Conservation (phyloP, 1,284 basidiomycete species). For the Apiotrichum akiyoshidainum region DNA sequence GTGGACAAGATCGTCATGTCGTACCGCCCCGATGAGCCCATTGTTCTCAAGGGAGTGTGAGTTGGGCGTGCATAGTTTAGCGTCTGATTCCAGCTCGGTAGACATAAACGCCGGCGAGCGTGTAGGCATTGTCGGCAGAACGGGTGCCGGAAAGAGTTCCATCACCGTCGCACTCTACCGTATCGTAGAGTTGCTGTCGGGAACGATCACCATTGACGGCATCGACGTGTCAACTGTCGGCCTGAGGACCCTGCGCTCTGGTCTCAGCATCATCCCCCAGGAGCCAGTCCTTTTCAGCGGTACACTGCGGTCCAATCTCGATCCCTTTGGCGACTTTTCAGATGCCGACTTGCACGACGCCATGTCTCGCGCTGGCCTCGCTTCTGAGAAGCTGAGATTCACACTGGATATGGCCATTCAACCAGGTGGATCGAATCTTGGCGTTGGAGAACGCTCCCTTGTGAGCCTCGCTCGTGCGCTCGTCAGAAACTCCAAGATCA, state of each 20-base stretch:
- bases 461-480: constrained; percentile 67
- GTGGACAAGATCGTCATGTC: constrained; percentile 49
- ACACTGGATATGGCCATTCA: constrained; percentile 55
- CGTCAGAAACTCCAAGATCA: constrained; percentile 64
- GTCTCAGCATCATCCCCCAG: constrained; percentile 73
- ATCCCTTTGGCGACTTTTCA: constrained; percentile 69
- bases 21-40: constrained; percentile 53
- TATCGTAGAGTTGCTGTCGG: constrained; percentile 51
- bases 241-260: constrained; percentile 52
- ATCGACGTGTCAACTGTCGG: constrained; percentile 55
- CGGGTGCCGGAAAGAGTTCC: constrained; percentile 59
- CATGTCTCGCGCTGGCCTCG: constrained; percentile 69
- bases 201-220: constrained; percentile 50
- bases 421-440: constrained; percentile 34
- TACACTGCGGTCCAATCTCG: constrained; percentile 61
- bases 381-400: too few species aligned
- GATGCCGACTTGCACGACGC: constrained; percentile 78
- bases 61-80: constrained; percentile 4
- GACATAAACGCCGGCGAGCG: constrained; percentile 47
- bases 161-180: constrained; percentile 57
- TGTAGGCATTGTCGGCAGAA: constrained; percentile 55
- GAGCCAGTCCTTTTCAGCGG: constrained; percentile 66
- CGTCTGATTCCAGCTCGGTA: neutral
- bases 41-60: constrained; percentile 54
- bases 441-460: constrained; percentile 15